A percentile compares a stretch with the other conserved stretches of the same genome.
These are phyloP conservation scores for Epithele typhae DNA, from an alignment of 768 basidiomycete genomes.

Conservation along the genomic window DNA sequence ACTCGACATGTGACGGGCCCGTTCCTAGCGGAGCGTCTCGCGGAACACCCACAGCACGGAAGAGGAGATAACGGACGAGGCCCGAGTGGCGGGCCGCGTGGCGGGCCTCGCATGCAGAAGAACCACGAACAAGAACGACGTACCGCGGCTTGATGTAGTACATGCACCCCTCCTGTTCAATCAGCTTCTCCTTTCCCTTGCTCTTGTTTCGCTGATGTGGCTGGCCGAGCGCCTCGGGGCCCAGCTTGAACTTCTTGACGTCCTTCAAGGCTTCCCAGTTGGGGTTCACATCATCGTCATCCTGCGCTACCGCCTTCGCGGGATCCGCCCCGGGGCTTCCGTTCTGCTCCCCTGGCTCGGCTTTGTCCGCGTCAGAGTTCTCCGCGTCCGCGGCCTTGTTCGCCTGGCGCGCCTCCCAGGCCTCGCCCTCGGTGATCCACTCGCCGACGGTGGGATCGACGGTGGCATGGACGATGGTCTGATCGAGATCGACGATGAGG, in stretches of 20 bases:
- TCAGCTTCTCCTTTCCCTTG: constrained; percentile 59
- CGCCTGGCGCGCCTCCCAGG: constrained; percentile 65
- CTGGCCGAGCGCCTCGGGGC: constrained; percentile 66
- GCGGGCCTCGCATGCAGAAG: not conserved
- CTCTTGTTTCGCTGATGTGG: constrained; percentile 35
- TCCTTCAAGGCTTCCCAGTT: constrained; percentile 92
- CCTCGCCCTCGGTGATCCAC: constrained; percentile 86
- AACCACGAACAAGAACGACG: constrained; percentile 21
- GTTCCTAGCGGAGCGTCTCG: too few relatives aligned
- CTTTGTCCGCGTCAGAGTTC: constrained; percentile 16
- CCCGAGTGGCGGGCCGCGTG: too few relatives aligned
- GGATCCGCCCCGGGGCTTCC: constrained; percentile 30
- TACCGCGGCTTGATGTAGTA: constrained; percentile 98
- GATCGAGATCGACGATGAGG: constrained; percentile 97
- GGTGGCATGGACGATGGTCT: constrained; percentile 97
- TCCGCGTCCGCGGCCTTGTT: constrained; percentile 32
- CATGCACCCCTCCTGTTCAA: constrained; percentile 81
- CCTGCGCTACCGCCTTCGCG: constrained; percentile 29
- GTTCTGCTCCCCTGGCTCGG: constrained; percentile 19
- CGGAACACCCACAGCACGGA: too few relatives aligned
- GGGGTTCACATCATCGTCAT: constrained; percentile 65
- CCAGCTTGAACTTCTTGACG: constrained; percentile 83
- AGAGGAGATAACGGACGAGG: too few relatives aligned
- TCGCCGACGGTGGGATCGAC: constrained; percentile 98
- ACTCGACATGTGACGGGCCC: not conserved